Conservation (phyloP, 2,329 filamentous ascomycete genomes). For the Akanthomyces muscarius region DNA sequence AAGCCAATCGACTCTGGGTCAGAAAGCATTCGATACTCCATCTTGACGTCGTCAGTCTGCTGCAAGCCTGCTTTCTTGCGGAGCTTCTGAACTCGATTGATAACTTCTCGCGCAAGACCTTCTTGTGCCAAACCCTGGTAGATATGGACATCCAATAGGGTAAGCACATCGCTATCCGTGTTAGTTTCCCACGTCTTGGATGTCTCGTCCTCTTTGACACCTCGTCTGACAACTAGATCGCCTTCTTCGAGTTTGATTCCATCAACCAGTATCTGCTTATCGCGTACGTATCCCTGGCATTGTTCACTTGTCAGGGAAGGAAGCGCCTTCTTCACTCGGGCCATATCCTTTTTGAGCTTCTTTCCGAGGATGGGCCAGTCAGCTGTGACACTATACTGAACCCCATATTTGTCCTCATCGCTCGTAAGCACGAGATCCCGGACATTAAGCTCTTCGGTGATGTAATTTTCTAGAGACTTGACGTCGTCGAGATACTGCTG, state of each 20-base stretch:
- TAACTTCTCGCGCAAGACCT: slow-evolving; percentile 84
- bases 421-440: slow-evolving; percentile 77
- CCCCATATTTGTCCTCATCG: slow-evolving; percentile 87
- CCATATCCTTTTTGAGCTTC: slow-evolving; percentile 94
- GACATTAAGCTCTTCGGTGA: slow-evolving; percentile 88
- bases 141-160: slow-evolving; percentile 77
- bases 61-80: slow-evolving; percentile 91
- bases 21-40: slow-evolving; percentile 80
- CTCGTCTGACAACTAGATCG: slow-evolving; percentile 74
- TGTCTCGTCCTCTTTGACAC: slow-evolving; percentile 66
- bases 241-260: slow-evolving; percentile 79
- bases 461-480: slow-evolving; percentile 79
- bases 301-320: slow-evolving; percentile 74
- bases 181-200: slow-evolving; percentile 79
- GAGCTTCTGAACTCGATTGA: slow-evolving; percentile 87
- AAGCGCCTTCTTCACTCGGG: slow-evolving; percentile 85
- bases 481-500: slow-evolving; percentile 82
- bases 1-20: slow-evolving; percentile 77
- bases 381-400: slow-evolving; percentile 83
- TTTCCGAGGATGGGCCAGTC: slow-evolving; percentile 95
- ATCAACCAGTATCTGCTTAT: slow-evolving; percentile 74
- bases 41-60: slow-evolving; percentile 89
- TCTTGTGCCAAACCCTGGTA: slow-evolving; percentile 85
- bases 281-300: slow-evolving; percentile 71
- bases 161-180: slow-evolving; percentile 84